Percentiles rank a stretch among this genome's conserved stretches.
phyloP scores from a whole-genome alignment of 108 stramenopile species.

The Fragilaria crotonensis region DNA sequence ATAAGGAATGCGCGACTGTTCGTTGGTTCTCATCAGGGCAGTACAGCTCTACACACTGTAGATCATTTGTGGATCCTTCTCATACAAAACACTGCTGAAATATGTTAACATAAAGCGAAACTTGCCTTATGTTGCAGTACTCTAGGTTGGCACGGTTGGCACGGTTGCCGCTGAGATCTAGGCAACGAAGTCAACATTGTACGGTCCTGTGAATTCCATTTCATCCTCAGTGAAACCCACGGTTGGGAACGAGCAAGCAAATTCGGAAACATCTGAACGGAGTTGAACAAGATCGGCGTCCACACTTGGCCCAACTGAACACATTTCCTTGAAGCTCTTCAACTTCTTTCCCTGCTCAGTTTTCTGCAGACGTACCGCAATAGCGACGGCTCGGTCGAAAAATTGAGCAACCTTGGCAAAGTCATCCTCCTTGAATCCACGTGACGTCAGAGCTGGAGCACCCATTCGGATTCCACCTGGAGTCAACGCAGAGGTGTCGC shows the following conservation, averaged over 20 bases:
- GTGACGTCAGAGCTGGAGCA: slow-evolving; percentile 95
- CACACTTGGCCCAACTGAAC: slow-evolving; percentile 87
- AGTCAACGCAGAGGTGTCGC: slow-evolving; percentile 89
- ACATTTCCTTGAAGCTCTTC: slow-evolving; percentile 88
- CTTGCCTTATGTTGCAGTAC: too few species aligned
- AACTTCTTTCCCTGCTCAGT: slow-evolving; percentile 82
- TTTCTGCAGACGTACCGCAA: slow-evolving; percentile 81
- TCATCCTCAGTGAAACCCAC: slow-evolving; percentile 91
- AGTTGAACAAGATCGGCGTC: slow-evolving; percentile 78
- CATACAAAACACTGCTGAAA: too few species aligned
- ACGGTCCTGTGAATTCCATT: slow-evolving; percentile 79
- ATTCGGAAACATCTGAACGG: slow-evolving; percentile 86
- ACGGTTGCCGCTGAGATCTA: too few species aligned
- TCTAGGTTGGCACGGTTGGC: too few species aligned
- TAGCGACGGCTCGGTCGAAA: slow-evolving; percentile 93
- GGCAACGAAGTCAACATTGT: slow-evolving; percentile 81
- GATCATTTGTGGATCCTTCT: too few species aligned
- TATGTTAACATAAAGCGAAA: too few species aligned
- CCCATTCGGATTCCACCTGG: slow-evolving; percentile 99
- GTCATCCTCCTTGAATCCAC: slow-evolving; percentile 96
- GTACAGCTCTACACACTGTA: too few species aligned
- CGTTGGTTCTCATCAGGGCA: too few species aligned
- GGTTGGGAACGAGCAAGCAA: slow-evolving; percentile 91
- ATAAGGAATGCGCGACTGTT: too few species aligned
- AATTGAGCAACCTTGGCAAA: slow-evolving; percentile 93